Evolutionary conservation across 2,329 filamentous ascomycete genomes (phyloP), one percentile per base, ranked within the genome.

Genomic region (Myrmaecium sp.): DNA sequence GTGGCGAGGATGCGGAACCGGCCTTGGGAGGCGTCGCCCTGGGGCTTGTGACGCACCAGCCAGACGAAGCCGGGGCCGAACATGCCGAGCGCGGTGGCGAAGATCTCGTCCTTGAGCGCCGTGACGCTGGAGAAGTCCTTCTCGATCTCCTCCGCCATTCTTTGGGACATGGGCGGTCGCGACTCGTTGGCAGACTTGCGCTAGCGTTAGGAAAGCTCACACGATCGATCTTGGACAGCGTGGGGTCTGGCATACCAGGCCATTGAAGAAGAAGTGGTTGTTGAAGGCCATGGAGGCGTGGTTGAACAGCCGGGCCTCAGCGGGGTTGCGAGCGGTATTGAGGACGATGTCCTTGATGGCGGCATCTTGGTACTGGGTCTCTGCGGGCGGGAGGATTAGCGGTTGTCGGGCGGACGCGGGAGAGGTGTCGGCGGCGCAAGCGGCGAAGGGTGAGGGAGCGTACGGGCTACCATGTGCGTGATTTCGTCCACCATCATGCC

Each of bases 61-160:
- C 89, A 98, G 47, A 95, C 78, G 57, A 91, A 95, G 37, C 89
- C 89, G 1, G 86, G 84, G 29, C 86, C 89, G 58, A 98, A 95
- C 83, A 95, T 94, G 57, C 73, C 68, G 38, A 70, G 64, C 31
- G 86, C 86, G 21, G 77, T 91, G 36, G 74, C 61, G 44, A 89
- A 54, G 54, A 98, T 73, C 49, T 89, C 79, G 40, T 65, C 64
- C 47, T 73, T 73, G 32, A 98, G 70, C 16, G 78, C 84, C 37
- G 91, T 77, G 41, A 91, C 60, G 41, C 75, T 82, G 46, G 77
- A 76, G 60, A 93, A 95, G 42, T 71, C 71, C 38, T 60, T 56
- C 42, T 68, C 60, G 40, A 95, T 69, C 30, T 66, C 62, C 31
- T 46, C 38, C 41, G 60, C 52, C 33, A 91, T 66, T 22, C 45